These are phyloP conservation scores for Trichoderma sp. DNA, from an alignment of 2,329 filamentous ascomycete species.

Conservation along the genomic window DNA sequence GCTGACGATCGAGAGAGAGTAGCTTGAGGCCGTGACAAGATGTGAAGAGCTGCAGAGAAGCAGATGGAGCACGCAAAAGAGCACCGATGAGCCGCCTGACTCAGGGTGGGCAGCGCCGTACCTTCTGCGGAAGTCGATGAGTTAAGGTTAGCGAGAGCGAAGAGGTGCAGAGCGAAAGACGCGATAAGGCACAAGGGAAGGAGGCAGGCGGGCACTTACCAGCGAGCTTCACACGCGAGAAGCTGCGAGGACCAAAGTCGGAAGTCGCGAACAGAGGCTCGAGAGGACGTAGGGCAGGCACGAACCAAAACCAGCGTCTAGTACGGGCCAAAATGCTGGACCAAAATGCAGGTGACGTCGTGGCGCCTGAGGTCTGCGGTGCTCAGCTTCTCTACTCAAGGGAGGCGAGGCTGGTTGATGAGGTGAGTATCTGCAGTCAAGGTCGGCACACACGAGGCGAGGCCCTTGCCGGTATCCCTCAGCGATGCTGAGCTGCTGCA, in stretches of 20 bases:
- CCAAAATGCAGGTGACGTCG: conserved; percentile 8
- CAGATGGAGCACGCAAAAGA: conserved; percentile 8
- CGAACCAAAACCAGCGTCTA: too few species aligned
- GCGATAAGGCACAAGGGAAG: neutral
- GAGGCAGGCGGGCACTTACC: neutral
- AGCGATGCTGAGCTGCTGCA: neutral
- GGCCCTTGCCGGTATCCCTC: neutral
- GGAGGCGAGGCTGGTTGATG: neutral
- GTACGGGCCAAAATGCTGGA: neutral
- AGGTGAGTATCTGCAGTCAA: neutral
- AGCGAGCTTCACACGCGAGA: neutral
- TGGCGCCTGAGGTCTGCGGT: neutral
- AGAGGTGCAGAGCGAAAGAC: neutral
- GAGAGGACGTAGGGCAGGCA: too few species aligned
- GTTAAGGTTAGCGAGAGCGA: neutral
- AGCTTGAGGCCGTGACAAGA: conserved; percentile 1
- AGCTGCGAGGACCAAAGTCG: neutral
- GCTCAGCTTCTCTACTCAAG: neutral
- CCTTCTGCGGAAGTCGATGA: neutral
- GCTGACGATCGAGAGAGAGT: conserved; percentile 21
- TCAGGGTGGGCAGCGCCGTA: neutral
- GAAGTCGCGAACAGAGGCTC: conserved; percentile 1
- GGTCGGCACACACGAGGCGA: neutral
- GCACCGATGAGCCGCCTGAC: conserved; percentile 18
- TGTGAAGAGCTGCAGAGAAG: conserved; percentile 2